Conservation (phyloP, 1,284 basidiomycete genomes). For the Mycena sp. region DNA sequence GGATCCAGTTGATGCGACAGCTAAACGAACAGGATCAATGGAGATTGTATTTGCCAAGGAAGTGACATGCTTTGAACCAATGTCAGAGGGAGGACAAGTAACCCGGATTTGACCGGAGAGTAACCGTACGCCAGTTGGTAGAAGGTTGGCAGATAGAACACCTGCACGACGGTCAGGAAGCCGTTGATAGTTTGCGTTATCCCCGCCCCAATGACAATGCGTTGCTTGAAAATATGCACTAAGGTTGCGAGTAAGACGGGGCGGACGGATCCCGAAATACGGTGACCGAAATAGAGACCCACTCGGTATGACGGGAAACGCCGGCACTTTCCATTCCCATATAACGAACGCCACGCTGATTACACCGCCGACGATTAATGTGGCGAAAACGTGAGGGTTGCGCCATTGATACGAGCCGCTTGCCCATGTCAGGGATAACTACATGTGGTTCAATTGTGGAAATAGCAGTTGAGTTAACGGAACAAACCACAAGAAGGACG, state of each 20-base stretch:
- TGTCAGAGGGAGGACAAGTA: constrained; percentile 39
- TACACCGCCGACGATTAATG: constrained; percentile 31
- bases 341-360: constrained; percentile 35
- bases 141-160: constrained; percentile 41
- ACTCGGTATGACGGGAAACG: constrained; percentile 28
- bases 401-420: constrained; percentile 38
- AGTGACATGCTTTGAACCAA: constrained; percentile 37
- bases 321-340: constrained; percentile 38
- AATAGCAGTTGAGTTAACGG: background rate
- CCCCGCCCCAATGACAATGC: constrained; percentile 39
- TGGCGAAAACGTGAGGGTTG: constrained; percentile 33
- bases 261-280: background rate
- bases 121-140: constrained; percentile 42
- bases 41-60: background rate
- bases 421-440: constrained; percentile 41
- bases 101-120: constrained; percentile 41
- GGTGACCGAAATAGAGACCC: background rate
- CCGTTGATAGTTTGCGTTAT: constrained; percentile 42
- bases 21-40: constrained; percentile 26
- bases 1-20: constrained; percentile 32
- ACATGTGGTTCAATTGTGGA: background rate
- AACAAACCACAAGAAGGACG: constrained; percentile 35
- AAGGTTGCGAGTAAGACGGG: constrained; percentile 14
- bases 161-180: constrained; percentile 40
- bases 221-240: constrained; percentile 39